Evolutionary conservation across 176 grass and related monocot genomes (phyloP).

Genomic region (Lolium multiflorum): DNA sequence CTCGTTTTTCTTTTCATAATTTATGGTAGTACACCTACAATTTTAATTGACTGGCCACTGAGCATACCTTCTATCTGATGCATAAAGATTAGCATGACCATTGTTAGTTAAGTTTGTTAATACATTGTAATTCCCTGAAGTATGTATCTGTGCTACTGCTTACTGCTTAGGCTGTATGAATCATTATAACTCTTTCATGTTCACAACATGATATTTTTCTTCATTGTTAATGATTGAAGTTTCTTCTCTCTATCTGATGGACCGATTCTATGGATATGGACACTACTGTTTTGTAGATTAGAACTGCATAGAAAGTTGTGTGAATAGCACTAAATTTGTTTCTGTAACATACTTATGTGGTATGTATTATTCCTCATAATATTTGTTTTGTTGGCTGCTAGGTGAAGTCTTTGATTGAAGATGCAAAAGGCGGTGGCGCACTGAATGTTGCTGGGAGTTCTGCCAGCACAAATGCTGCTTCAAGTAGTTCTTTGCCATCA

Average conservation of each 20-base stretch:
- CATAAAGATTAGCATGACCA: background rate
- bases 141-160: conserved; percentile 8
- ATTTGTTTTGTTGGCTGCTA: conserved; percentile 42
- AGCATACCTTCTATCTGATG: background rate
- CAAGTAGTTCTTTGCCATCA: conserved; percentile 75
- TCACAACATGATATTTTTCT: background rate
- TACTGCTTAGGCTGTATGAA: background rate
- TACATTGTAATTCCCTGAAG: background rate
- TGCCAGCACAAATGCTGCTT: conserved; percentile 55
- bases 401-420: conserved; percentile 96
- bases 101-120: background rate
- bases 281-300: conserved; percentile 32
- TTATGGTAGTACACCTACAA: conserved; percentile 5
- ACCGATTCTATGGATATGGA: background rate
- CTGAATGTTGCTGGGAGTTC: conserved; percentile 68
- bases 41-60: background rate
- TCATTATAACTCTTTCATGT: background rate
- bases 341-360: background rate
- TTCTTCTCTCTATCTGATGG: background rate
- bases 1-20: background rate
- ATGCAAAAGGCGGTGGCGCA: conserved; percentile 68
- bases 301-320: background rate
- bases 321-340: conserved; percentile 3
- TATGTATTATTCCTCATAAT: conserved; percentile 35
- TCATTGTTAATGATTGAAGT: background rate